Conservation (phyloP, 2,329 filamentous ascomycete species). For the Sporothrix schenckii region DNA sequence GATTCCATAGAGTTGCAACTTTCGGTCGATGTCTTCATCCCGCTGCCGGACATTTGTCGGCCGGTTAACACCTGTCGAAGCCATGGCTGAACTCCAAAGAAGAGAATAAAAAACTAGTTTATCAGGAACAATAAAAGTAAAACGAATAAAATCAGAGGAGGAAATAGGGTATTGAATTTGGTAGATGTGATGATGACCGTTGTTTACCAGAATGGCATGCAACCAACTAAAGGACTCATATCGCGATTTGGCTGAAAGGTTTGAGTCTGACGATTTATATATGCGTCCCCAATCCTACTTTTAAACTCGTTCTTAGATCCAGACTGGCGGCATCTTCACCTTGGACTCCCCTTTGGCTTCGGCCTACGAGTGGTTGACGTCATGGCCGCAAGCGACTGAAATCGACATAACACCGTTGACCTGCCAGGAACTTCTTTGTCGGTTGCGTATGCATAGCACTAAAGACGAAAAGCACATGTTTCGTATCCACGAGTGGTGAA, state of each 20-base stretch:
- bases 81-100: conserved; percentile 2
- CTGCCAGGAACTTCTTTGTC: background rate
- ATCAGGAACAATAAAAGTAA: no score
- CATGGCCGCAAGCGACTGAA: conserved; percentile 1
- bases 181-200: background rate
- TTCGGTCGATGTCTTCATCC: conserved; percentile 86
- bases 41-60: conserved; percentile 74
- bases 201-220: background rate
- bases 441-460: background rate
- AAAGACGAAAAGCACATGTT: conserved; percentile 1
- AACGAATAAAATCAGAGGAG: background rate
- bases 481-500: background rate
- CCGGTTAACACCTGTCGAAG: conserved; percentile 61
- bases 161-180: no score
- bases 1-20: conserved; percentile 95
- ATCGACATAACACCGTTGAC: conserved; percentile 1
- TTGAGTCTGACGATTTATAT: background rate
- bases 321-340: background rate
- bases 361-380: conserved; percentile 19
- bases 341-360: background rate
- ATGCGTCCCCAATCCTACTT: background rate
- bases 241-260: background rate
- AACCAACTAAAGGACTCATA: background rate
- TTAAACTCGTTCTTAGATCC: background rate
- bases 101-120: background rate